phyloP scores from a whole-genome alignment of 2,329 filamentous ascomycete genomes.

The Coniella vitis region DNA sequence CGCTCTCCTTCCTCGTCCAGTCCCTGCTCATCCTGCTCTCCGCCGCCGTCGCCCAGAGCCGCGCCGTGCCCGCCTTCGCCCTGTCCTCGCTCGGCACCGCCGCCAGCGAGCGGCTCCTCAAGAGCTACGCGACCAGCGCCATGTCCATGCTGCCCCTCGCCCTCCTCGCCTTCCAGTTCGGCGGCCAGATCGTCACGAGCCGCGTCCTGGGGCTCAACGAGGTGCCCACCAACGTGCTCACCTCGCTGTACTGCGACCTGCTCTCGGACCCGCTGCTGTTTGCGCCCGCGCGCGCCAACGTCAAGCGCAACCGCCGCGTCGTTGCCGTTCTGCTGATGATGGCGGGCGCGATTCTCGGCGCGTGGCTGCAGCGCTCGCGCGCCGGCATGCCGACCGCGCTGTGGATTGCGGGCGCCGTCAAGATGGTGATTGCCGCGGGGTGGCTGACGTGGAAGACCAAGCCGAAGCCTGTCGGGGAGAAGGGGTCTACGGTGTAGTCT shows the following conservation, averaged over 20 bases:
- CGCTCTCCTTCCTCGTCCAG: conserved; percentile 46
- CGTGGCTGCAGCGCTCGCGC: conserved; percentile 37
- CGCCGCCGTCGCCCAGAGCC: conserved; percentile 42
- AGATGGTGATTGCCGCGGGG: conserved; percentile 30
- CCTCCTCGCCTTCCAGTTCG: conserved; percentile 48
- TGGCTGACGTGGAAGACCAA: conserved; percentile 22
- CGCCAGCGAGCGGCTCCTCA: conserved; percentile 26
- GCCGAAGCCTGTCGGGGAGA: background rate
- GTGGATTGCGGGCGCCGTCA: conserved; percentile 40
- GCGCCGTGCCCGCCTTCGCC: conserved; percentile 37
- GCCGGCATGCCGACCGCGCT: conserved; percentile 36
- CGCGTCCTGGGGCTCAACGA: conserved; percentile 46
- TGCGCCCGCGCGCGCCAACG: conserved; percentile 35
- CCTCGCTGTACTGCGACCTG: conserved; percentile 46
- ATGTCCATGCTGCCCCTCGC: conserved; percentile 31
- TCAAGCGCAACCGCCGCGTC: conserved; percentile 43
- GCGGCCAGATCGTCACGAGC: conserved; percentile 48
- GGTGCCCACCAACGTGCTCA: conserved; percentile 50
- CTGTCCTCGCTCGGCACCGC: conserved; percentile 27
- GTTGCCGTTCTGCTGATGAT: conserved; percentile 38
- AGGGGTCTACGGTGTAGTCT: background rate
- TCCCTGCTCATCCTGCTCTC: conserved; percentile 43
- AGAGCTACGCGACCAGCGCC: conserved; percentile 28
- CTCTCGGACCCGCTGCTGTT: conserved; percentile 44
- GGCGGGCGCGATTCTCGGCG: conserved; percentile 38